phyloP scores from a whole-genome alignment of 164 flowering plant species.

The Vitis vinifera region DNA sequence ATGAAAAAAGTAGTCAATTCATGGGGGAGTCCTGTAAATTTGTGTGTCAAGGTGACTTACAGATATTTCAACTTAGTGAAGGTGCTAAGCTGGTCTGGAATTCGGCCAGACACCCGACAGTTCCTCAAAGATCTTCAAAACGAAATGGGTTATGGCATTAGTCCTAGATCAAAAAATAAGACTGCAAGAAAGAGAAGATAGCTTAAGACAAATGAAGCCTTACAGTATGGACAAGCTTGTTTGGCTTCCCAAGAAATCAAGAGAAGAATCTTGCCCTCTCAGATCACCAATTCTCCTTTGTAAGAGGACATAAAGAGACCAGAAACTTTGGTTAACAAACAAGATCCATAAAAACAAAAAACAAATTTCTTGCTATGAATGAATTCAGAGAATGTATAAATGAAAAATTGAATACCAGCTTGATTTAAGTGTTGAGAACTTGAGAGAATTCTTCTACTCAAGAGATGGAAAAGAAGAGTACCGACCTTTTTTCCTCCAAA shows the following conservation, averaged over 20 bases:
- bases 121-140: conserved; percentile 39
- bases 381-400: no score
- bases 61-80: conserved; percentile 32
- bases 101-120: conserved; percentile 33
- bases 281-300: conserved; percentile 52
- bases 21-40: no score
- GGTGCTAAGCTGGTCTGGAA: conserved; percentile 34
- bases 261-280: conserved; percentile 35
- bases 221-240: conserved; percentile 44
- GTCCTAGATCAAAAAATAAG: not conserved
- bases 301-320: not conserved
- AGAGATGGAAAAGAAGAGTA: no score
- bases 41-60: conserved; percentile 25
- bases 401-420: no score
- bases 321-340: no score
- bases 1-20: not conserved
- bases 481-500: no score
- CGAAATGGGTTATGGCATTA: not conserved
- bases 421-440: no score
- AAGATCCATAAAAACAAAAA: not conserved
- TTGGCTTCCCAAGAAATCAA: conserved; percentile 35
- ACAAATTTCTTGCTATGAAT: not conserved
- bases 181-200: not conserved
- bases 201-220: conserved; percentile 8
- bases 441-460: no score